Base-by-base conservation (phyloP, 805 yeast species). In the Scheffersomyces coipomensis region DNA sequence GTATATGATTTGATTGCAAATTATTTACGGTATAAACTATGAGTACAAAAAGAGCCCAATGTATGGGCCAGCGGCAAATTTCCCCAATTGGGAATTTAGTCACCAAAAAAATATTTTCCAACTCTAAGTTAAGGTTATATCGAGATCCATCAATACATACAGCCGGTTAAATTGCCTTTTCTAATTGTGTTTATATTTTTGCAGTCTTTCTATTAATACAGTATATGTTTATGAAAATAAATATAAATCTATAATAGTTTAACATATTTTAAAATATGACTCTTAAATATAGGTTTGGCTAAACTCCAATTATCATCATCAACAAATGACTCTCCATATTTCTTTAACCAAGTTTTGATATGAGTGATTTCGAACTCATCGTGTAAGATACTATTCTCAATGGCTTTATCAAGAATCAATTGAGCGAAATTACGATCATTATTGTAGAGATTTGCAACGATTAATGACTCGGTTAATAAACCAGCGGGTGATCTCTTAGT, bases 371-470 rank as follows among this genome's bases (percentile, higher is more conserved):
- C 79, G 2, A 49, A 47, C 21, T 69, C 75, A 24, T 75, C 70
- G 12, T 49, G 48, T 2, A 77, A 29, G 10, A 61, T 42, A 4
- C 37, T 31, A 22, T 34, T 40, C 26, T 57, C 61, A 0, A 64
- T 48, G 0, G 78, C 75, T 46, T 75, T 76, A 31, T 77, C 80
- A 43, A 68, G 62, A 10, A 78, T 52, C 31, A 76, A 68, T 38
- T 66, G 61, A 0, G 83, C 81, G 55, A 79, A 78, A 43, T 75
- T 78, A 31, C 82, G 56, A 51, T 79, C 83, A 31, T 66, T 59
- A 27, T 66, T 62, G 16, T 66, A 64, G 26, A 79, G 52, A 39
- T 54, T 64, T 0, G 73, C 68, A 12, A 74, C 44, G 21, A 78
- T 55, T 27, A 79, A 49, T 2, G 79, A 56, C 45, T 79, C 79